Percentiles rank a stretch among this genome's conserved stretches.
Evolutionary conservation across 352 stramenopile species (phyloP).

Genomic region (Phytopythium delawarense): DNA sequence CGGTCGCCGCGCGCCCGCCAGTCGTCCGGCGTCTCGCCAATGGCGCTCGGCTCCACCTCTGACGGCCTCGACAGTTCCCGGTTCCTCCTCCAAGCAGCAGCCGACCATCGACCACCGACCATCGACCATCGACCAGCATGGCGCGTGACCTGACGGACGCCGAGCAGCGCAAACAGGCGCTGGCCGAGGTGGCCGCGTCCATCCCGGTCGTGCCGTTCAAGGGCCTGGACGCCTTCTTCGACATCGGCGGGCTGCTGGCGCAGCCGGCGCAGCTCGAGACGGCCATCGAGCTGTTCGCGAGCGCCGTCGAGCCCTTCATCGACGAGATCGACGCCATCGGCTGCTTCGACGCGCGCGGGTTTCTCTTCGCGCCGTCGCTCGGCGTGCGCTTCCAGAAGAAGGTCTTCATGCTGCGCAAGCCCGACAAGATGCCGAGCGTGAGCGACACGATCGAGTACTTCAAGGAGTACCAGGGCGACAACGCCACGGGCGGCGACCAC

Average conservation of each 20-base stretch:
- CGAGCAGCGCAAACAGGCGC: slow-evolving; percentile 43
- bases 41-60: too few species aligned
- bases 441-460: slow-evolving; percentile 90
- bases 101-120: too few species aligned
- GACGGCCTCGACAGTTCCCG: background rate
- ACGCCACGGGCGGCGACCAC: slow-evolving; percentile 70
- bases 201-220: slow-evolving; percentile 97
- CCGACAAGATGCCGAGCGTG: slow-evolving; percentile 96
- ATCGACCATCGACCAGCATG: slow-evolving; percentile 4
- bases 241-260: slow-evolving; percentile 93
- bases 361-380: slow-evolving; percentile 95
- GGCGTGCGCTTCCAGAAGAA: slow-evolving; percentile 94
- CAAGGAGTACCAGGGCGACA: slow-evolving; percentile 92
- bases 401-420: slow-evolving; percentile 99
- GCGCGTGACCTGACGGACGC: slow-evolving; percentile 44
- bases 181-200: slow-evolving; percentile 72
- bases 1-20: background rate
- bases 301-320: slow-evolving; percentile 51
- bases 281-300: slow-evolving; percentile 92
- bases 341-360: slow-evolving; percentile 96
- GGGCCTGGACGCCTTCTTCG: slow-evolving; percentile 94
- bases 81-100: slow-evolving; percentile 7
- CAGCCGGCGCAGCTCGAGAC: slow-evolving; percentile 87
- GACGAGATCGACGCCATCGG: slow-evolving; percentile 76
- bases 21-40: background rate